These are phyloP conservation scores for Zanthoxylum bungeanum DNA, from an alignment of 345 rosid genomes.

Conservation along the genomic window DNA sequence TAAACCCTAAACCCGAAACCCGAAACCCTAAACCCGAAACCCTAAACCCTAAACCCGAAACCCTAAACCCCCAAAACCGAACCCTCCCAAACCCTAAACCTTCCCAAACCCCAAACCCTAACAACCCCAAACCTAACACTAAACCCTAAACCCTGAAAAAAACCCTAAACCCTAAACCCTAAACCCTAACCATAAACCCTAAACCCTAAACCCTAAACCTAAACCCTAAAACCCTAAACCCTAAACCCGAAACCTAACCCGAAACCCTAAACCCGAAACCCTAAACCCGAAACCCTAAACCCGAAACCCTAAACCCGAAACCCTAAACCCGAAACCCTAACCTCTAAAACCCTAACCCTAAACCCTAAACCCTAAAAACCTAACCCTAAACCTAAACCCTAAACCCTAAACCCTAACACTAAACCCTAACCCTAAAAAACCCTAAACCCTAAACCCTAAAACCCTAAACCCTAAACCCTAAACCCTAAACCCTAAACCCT, in stretches of 20 bases:
- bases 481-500: conserved; percentile 17
- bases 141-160: conserved; percentile 26
- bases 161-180: conserved; percentile 18
- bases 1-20: conserved; percentile 19
- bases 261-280: conserved; percentile 22
- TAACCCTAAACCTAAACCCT: conserved; percentile 17
- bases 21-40: conserved; percentile 17
- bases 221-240: conserved; percentile 20
- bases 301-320: conserved; percentile 20
- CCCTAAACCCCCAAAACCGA: conserved; percentile 20
- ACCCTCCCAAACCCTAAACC: conserved; percentile 13
- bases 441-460: conserved; percentile 26
- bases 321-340: conserved; percentile 30
- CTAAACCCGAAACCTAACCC: conserved; percentile 22
- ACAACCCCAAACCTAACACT: conserved; percentile 22
- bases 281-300: conserved; percentile 22
- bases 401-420: conserved; percentile 30
- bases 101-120: conserved; percentile 23
- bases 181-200: conserved; percentile 25
- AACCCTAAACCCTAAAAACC: conserved; percentile 7
- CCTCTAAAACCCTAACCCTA: conserved; percentile 19
- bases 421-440: conserved; percentile 23
- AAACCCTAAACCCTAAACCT: conserved; percentile 24
- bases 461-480: conserved; percentile 24
- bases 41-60: conserved; percentile 22